Base-by-base conservation (phyloP, 1,284 basidiomycete genomes). In the Fomes fomentarius region DNA sequence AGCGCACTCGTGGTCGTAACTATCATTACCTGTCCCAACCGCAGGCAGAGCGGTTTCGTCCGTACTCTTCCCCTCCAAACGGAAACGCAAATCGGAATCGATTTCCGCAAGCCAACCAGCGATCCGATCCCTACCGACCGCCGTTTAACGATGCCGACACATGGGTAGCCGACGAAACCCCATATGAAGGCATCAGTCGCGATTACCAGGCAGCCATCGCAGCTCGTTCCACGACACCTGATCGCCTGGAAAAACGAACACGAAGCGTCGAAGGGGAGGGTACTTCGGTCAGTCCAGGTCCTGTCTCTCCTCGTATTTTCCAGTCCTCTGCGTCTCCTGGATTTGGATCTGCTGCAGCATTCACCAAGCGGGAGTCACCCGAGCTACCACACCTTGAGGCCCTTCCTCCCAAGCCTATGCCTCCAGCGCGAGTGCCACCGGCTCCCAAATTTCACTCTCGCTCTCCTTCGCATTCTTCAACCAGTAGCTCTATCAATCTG, bases 81-180 rank as follows among this genome's bases (percentile, higher is more conserved):
- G 12, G 7, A 12, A 54, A 44, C 26, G 52, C 38, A 37, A 28
- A 39, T 39, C 50, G 56, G 24, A 63, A 63, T 25, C 54, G 63
- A 19, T 61, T 63, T 55, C 61, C 62, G 28, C 61, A 57, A 28
- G 41, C 56, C 44, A 62, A 58, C 35, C 59, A 59, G 12, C 63
- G 63, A 10, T 50, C 63, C 37, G 69, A 70, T 49, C 63, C 57
- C 9, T 68, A 69, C 42, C 63, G 67, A 50, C 66, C 66, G 8
- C 46, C 50, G n/a, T 63, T 61, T 30, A 62, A 64, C 34, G 63
- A 65, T 33, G 40, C 54, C 12, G 52, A 58, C 21, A 33, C 59
- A 7, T 67, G 64, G 64, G 42, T 35, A 28, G 42, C 62, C 24
- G 58, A 59, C 31, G 51, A 59, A 26, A 49, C 58, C 9, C 43